phyloP scores from a whole-genome alignment of 495 filamentous ascomycete species.

The Penicillium samsonianum region DNA sequence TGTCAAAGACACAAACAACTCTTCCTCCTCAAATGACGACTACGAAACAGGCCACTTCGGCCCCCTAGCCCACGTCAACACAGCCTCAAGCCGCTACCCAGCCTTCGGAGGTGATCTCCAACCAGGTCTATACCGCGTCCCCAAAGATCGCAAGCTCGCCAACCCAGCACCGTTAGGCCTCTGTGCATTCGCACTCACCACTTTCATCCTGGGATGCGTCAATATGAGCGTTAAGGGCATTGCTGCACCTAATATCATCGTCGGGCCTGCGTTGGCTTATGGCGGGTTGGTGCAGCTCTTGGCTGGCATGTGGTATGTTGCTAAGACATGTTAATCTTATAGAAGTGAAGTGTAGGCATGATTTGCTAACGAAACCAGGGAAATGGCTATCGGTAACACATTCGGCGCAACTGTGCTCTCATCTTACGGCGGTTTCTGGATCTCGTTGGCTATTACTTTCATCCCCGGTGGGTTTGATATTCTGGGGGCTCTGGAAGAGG shows the following conservation, averaged over 20 bases:
- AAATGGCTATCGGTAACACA: conserved; percentile 92
- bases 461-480: conserved; percentile 72
- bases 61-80: conserved; percentile 65
- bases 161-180: conserved; percentile 80
- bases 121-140: conserved; percentile 74
- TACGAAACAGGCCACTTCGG: conserved; percentile 24
- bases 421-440: conserved; percentile 95
- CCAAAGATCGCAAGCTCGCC: conserved; percentile 69
- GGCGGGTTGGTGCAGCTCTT: conserved; percentile 81
- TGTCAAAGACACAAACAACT: conserved; percentile 11
- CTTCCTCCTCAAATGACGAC: conserved; percentile 2
- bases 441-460: conserved; percentile 78
- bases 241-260: conserved; percentile 58
- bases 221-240: conserved; percentile 65
- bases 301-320: conserved; percentile 88
- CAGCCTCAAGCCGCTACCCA: conserved; percentile 60
- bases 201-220: conserved; percentile 80
- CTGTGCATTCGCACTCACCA: conserved; percentile 81
- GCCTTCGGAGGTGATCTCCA: conserved; percentile 91
- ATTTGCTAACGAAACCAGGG: conserved; percentile 53
- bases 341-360: not conserved
- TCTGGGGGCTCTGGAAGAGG: conserved; percentile 35
- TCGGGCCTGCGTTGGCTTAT: conserved; percentile 66
- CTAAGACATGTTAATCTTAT: not conserved
- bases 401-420: conserved; percentile 94